Percentiles rank a stretch among this genome's conserved stretches.
Evolutionary conservation across 2,329 filamentous ascomycete species (phyloP).

Genomic region (Xylaria sp.): DNA sequence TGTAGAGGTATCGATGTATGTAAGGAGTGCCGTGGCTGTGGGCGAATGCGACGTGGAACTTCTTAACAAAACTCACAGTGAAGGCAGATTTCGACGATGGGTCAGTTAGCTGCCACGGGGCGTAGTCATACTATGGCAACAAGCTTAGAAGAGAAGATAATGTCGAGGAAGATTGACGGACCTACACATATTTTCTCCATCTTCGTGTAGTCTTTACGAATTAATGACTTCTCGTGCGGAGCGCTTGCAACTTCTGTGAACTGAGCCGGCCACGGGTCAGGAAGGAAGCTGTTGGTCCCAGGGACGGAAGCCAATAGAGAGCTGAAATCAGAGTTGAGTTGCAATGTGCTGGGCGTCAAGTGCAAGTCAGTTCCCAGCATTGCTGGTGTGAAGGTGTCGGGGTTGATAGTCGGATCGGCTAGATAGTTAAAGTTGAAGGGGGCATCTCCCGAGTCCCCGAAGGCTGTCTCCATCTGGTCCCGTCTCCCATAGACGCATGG

Average conservation of each 20-base stretch:
- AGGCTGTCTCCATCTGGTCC: conserved; percentile 21
- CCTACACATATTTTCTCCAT: conserved; percentile 41
- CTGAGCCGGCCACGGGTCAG: conserved; percentile 24
- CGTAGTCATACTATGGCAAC: conserved; percentile 36
- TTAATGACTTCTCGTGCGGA: conserved; percentile 27
- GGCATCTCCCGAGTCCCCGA: conserved; percentile 45
- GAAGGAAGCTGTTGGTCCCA: conserved; percentile 14
- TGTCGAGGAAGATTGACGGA: background rate
- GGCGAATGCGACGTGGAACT: conserved; percentile 51
- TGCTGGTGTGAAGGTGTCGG: conserved; percentile 19
- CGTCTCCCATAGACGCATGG: conserved; percentile 53
- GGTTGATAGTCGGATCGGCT: conserved; percentile 50
- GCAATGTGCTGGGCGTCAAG: conserved; percentile 24
- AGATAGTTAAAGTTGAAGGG: conserved; percentile 45
- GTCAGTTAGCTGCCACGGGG: conserved; percentile 51
- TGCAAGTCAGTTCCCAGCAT: conserved; percentile 21
- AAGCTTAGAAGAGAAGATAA: conserved; percentile 4
- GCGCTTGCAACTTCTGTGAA: conserved; percentile 15
- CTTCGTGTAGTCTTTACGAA: conserved; percentile 39
- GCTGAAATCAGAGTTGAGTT: conserved; percentile 34
- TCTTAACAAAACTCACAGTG: conserved; percentile 49
- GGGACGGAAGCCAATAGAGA: conserved; percentile 32
- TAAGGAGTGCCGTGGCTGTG: conserved; percentile 53
- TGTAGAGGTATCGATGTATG: conserved; percentile 57
- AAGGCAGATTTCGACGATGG: conserved; percentile 53